These are phyloP conservation scores for Oleoguttula mirabilis DNA, from an alignment of 495 filamentous ascomycete genomes.

Conservation along the genomic window DNA sequence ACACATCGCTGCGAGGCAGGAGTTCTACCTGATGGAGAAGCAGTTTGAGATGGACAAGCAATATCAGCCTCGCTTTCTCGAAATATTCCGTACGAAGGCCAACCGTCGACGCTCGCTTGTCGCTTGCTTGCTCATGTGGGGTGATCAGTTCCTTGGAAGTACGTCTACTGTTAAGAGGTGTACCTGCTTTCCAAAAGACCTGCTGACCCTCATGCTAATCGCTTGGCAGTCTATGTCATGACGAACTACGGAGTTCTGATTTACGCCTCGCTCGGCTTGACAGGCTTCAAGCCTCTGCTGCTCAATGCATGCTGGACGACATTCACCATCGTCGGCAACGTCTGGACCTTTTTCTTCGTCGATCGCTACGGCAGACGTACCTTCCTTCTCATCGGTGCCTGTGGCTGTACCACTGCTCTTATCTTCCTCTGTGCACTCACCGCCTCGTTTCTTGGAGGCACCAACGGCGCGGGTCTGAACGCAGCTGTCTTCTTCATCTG, in stretches of 20 bases:
- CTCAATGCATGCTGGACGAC: constrained; percentile 19
- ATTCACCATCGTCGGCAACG: constrained; percentile 19
- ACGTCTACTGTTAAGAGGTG: too few species aligned
- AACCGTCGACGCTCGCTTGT: constrained; percentile 17
- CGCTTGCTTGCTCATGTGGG: constrained; percentile 18
- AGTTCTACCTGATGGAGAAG: constrained; percentile 23
- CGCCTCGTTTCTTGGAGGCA: constrained; percentile 12
- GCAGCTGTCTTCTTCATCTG: constrained; percentile 23
- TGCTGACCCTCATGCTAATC: too few species aligned
- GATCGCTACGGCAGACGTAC: constrained; percentile 11
- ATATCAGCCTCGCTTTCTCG: too few species aligned
- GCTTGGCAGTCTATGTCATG: constrained; percentile 19
- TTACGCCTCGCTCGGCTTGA: constrained; percentile 15
- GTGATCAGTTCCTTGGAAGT: constrained; percentile 17
- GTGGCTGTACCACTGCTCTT: constrained; percentile 11
- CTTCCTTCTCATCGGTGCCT: constrained; percentile 17
- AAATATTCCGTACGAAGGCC: constrained; percentile 19
- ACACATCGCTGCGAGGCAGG: constrained; percentile 9
- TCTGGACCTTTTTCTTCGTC: constrained; percentile 20
- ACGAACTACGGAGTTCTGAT: constrained; percentile 20
- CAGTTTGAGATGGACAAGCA: too few species aligned
- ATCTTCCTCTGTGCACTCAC: constrained; percentile 18
- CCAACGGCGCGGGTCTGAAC: constrained; percentile 18
- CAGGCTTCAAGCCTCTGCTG: constrained; percentile 20
- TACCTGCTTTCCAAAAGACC: too few species aligned